These are phyloP conservation scores for Alternaria sp. DNA, from an alignment of 2,329 filamentous ascomycete species.

Conservation along the genomic window DNA sequence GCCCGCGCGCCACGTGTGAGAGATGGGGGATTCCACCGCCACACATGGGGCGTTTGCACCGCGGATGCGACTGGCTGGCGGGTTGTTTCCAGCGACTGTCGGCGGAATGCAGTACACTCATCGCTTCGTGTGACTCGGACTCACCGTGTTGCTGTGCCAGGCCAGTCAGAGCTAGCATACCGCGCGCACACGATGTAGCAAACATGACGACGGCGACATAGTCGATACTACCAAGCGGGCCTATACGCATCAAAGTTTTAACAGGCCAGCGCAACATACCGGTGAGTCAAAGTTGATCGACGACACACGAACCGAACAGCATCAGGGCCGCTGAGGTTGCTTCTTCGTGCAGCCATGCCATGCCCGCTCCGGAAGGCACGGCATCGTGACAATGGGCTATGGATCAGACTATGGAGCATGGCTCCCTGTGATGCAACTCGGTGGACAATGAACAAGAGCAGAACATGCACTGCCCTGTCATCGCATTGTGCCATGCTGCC, in stretches of 20 bases:
- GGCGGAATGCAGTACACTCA: conserved; percentile 6
- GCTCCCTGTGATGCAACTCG: neutral
- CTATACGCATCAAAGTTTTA: conserved; percentile 25
- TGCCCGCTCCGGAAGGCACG: conserved; percentile 19
- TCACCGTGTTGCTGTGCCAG: conserved; percentile 13
- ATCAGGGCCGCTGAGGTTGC: conserved; percentile 1
- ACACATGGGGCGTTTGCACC: conserved; percentile 17
- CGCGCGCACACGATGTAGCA: neutral
- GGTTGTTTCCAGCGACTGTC: conserved; percentile 11
- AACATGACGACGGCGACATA: conserved; percentile 4
- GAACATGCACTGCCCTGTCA: neutral
- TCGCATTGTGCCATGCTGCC: neutral
- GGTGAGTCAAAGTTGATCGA: conserved; percentile 5
- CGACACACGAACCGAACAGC: conserved; percentile 5
- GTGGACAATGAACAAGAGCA: neutral
- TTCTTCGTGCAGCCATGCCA: conserved; percentile 3
- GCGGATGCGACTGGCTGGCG: conserved; percentile 19
- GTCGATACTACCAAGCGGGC: too few relatives aligned
- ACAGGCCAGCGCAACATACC: conserved; percentile 13
- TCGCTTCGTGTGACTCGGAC: conserved; percentile 10
- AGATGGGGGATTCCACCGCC: conserved; percentile 14
- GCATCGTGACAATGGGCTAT: conserved; percentile 6
- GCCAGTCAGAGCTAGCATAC: conserved; percentile 3
- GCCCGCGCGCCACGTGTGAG: conserved; percentile 36
- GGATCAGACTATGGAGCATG: neutral